Base-by-base conservation (phyloP, 108 stramenopile species). In the Bacterosira constricta region DNA sequence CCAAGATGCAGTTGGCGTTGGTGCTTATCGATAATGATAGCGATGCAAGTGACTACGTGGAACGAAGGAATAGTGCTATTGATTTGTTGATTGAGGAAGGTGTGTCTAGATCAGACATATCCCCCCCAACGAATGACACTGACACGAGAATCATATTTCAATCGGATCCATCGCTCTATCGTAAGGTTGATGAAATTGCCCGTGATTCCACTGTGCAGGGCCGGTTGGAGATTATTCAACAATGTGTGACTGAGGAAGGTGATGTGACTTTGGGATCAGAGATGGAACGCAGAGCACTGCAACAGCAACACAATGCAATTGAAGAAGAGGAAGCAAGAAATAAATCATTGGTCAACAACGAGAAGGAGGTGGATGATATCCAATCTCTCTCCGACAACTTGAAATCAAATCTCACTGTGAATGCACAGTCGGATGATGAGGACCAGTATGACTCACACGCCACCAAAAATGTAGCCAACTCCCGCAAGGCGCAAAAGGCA, bases 1-100 rank as follows among this genome's bases (percentile, higher is more conserved):
- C 98, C 5, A 97, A 91, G 64, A 98, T 99, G 99, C 84, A 88
- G 55, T 64, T 98, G 15, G 75, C 89, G 17, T 58, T 97, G 10
- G 81, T 68, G 60, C 76, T 83, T 11, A 37, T 21, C 27, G 51
- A 8, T 59, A 73, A 50, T 60, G 62, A 23, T 23, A 27, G 36
- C 4, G 70, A 68, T 9, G 58, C 4, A 21, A 27, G 50, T 9
- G 29, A 30, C 32, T 17, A 15, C 25, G 29, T 23, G 1, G 53
- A 26, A 12, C 34, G 31, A 59, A 37, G 36, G 49, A 18, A 71
- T 56, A 50, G 76, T 25, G 59, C 32, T 31, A 26, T 26, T 8
- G 60, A 61, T 42, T 30, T 65, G 25, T 41, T 77, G 30, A 36
- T 56, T 4, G 55, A 77, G 12, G 68, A 39, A 51, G 77, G 69